Base-by-base conservation (phyloP, 208 protist species). In the Leishmania braziliensis region DNA sequence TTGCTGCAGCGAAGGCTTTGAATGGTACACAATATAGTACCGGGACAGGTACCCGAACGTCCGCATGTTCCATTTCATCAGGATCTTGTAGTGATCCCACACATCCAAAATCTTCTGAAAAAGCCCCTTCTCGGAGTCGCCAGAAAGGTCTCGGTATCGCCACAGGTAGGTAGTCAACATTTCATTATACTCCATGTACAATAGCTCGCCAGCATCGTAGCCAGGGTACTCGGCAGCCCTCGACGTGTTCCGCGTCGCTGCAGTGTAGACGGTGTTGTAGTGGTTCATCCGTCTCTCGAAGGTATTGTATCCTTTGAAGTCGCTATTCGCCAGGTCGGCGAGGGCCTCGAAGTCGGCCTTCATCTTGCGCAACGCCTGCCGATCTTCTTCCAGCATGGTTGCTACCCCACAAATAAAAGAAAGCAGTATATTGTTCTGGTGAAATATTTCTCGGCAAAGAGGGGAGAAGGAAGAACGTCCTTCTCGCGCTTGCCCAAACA, bases 151-250 rank as follows among this genome's bases (percentile, higher is more conserved):
- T 12, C 75, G 60, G 80, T 94, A 91, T 20, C 92, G 89, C 76
- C 95, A 83, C 54, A 98, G 80, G 78, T 94, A 96, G 33, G 89
- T 87, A 12, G 93, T 95, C n/a, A 98, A 88, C 91, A 98, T 96
- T 82, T 96, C 92, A 78, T 98, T 92, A 85, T 93, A 98, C 72
- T 98, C 93, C 85, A 95, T 95, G 84, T 96, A 98, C 72, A 98
- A 85, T 29, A 96, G 73, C 53, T 96, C 92, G 62, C 90, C 89
- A 8, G 88, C 89, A 50, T 93, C 87, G 72, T 91, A 96, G 62
- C 91, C 91, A 26, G 88, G 85, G 62, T 87, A 90, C 75, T 90
- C 83, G 9, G 86, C 83, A 9, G 84, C 79, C 46, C 88, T 90
- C 36, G 83, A 87, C 43, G 88, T 90, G 36, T 90, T 94, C 16